Conservation (phyloP, 108 stramenopile species). For the Nitzschia palea region DNA sequence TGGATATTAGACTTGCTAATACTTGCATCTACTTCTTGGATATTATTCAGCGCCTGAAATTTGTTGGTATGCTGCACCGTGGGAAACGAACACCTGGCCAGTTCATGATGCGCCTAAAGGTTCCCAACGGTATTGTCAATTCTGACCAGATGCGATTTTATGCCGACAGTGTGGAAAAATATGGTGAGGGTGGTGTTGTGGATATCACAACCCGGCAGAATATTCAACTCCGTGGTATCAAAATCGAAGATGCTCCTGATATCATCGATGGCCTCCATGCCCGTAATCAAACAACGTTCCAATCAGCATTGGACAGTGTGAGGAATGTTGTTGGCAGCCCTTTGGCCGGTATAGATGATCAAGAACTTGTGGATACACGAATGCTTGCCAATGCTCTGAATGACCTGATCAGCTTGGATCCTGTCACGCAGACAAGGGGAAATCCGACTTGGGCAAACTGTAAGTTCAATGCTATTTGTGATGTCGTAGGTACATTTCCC, state of each 20-base stretch:
- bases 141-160: constrained; percentile 88
- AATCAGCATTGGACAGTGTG: constrained; percentile 89
- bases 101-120: constrained; percentile 93
- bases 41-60: constrained; percentile 83
- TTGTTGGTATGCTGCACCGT: constrained; percentile 91
- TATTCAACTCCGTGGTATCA: constrained; percentile 91
- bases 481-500: too few species aligned
- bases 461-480: too few species aligned
- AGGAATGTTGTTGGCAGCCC: constrained; percentile 94
- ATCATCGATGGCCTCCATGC: constrained; percentile 90
- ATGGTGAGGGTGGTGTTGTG: constrained; percentile 84
- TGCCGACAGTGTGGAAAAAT: constrained; percentile 81
- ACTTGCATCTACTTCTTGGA: neutral
- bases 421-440: constrained; percentile 73
- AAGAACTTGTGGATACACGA: constrained; percentile 90
- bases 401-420: constrained; percentile 80
- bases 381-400: constrained; percentile 79
- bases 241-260: constrained; percentile 84
- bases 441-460: constrained; percentile 87
- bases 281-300: constrained; percentile 84
- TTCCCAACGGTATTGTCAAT: constrained; percentile 94
- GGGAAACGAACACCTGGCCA: constrained; percentile 92
- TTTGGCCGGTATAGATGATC: constrained; percentile 89
- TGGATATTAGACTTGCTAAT: neutral
- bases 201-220: constrained; percentile 94